A percentile compares a stretch with the other conserved stretches of the same genome.
Conservation (phyloP, 2,329 filamentous ascomycete genomes). For the Aureobasidium sp. region DNA sequence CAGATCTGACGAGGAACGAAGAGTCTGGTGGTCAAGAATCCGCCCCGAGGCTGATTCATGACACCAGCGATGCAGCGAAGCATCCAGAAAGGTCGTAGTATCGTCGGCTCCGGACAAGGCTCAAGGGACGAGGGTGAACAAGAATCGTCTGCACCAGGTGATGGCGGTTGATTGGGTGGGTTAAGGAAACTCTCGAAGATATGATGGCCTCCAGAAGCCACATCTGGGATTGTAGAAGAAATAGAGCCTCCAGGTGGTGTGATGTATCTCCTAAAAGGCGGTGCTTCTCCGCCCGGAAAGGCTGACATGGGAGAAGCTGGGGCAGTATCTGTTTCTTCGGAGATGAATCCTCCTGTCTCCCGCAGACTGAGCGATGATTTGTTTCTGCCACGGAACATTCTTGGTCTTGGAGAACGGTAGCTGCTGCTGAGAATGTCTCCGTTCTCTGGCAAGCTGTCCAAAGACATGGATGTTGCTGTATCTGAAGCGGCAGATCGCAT, state of each 20-base stretch:
- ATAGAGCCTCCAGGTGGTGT: conserved; percentile 13
- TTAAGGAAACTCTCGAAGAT: conserved; percentile 73
- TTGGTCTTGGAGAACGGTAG: conserved; percentile 27
- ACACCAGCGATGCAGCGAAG: conserved; percentile 97
- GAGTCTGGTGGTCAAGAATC: conserved; percentile 90
- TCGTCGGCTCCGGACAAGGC: conserved; percentile 87
- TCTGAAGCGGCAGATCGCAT: conserved; percentile 24
- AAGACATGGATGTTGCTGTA: conserved; percentile 22
- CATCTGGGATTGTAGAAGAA: conserved; percentile 10
- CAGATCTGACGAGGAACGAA: conserved; percentile 96
- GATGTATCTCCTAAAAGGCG: conserved; percentile 10
- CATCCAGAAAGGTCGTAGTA: conserved; percentile 97
- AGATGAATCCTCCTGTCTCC: conserved; percentile 69
- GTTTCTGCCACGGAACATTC: conserved; percentile 48
- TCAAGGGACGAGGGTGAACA: conserved; percentile 82
- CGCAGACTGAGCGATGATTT: conserved; percentile 70
- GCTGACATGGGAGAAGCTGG: conserved; percentile 24
- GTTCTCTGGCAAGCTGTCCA: conserved; percentile 21
- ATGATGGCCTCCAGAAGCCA: conserved; percentile 72
- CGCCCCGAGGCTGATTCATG: conserved; percentile 89
- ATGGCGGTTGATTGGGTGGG: conserved; percentile 28
- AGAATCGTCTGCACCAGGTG: conserved; percentile 43
- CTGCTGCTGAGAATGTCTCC: conserved; percentile 14
- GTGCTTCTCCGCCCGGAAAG: conserved; percentile 15
- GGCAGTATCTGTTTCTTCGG: conserved; percentile 20